These are phyloP conservation scores for Schwanniomyces vanrijiae DNA, from an alignment of 805 yeast species.

Conservation along the genomic window DNA sequence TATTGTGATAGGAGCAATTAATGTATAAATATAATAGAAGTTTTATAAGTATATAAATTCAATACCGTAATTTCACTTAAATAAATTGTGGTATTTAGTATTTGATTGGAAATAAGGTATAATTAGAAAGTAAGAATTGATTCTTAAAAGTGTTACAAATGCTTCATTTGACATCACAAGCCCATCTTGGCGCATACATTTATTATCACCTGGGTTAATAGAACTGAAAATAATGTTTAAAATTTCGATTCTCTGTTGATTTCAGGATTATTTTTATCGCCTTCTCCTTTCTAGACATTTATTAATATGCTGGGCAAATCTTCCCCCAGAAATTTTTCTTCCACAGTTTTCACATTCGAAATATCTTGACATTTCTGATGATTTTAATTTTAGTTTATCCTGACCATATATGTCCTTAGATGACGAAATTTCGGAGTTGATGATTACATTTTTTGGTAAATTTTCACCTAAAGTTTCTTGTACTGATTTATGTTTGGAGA, in stretches of 20 bases:
- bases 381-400: constrained; percentile 43
- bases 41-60: too few species aligned
- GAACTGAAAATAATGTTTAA: too few species aligned
- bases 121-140: too few species aligned
- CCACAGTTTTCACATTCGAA: constrained; percentile 81
- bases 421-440: constrained; percentile 13
- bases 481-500: constrained; percentile 22
- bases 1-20: too few species aligned
- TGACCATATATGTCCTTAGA: constrained; percentile 50
- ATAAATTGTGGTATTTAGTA: too few species aligned
- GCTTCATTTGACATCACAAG: too few species aligned
- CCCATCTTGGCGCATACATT: too few species aligned
- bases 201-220: too few species aligned
- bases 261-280: constrained; percentile 1
- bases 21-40: too few species aligned
- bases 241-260: not conserved
- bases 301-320: constrained; percentile 92
- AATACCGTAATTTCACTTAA: too few species aligned
- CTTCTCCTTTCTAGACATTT: constrained; percentile 79
- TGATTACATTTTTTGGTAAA: constrained; percentile 12
- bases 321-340: constrained; percentile 82
- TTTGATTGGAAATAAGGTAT: too few species aligned
- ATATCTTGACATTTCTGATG: constrained; percentile 53
- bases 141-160: too few species aligned
- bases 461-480: constrained; percentile 15